These are phyloP conservation scores for Lizonia empirigonia DNA, from an alignment of 2,329 filamentous ascomycete species.

Conservation along the genomic window DNA sequence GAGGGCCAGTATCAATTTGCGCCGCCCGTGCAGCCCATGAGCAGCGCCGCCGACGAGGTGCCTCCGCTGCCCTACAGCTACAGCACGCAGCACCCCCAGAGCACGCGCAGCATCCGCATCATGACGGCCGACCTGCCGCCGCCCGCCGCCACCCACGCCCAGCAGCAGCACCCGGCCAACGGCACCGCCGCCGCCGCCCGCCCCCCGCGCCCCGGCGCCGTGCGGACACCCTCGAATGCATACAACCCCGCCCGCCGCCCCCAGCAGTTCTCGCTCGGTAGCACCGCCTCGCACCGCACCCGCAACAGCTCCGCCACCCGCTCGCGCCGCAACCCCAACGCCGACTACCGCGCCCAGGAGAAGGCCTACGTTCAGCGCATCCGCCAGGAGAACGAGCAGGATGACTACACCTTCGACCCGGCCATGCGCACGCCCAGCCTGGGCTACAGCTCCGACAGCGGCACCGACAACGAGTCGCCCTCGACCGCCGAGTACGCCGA, in stretches of 20 bases:
- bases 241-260: conserved; percentile 57
- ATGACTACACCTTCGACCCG: conserved; percentile 69
- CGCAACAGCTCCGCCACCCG: conserved; percentile 64
- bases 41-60: conserved; percentile 17
- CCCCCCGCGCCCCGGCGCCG: conserved; percentile 49
- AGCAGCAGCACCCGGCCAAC: conserved; percentile 25
- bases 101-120: conserved; percentile 33
- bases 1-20: conserved; percentile 48
- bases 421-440: conserved; percentile 73
- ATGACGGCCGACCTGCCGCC: conserved; percentile 37
- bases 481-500: conserved; percentile 84
- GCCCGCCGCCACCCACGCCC: conserved; percentile 31
- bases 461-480: conserved; percentile 89
- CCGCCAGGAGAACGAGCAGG: conserved; percentile 72
- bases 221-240: conserved; percentile 56
- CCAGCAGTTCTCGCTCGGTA: conserved; percentile 54
- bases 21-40: conserved; percentile 45
- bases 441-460: conserved; percentile 73
- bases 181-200: conserved; percentile 27
- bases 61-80: conserved; percentile 21
- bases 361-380: conserved; percentile 93
- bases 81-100: conserved; percentile 34
- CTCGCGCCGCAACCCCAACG: conserved; percentile 67
- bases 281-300: conserved; percentile 51
- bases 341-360: conserved; percentile 82